Evolutionary conservation across 1,284 basidiomycete genomes (phyloP).

Genomic region (Cryptococcus amylolentus): DNA sequence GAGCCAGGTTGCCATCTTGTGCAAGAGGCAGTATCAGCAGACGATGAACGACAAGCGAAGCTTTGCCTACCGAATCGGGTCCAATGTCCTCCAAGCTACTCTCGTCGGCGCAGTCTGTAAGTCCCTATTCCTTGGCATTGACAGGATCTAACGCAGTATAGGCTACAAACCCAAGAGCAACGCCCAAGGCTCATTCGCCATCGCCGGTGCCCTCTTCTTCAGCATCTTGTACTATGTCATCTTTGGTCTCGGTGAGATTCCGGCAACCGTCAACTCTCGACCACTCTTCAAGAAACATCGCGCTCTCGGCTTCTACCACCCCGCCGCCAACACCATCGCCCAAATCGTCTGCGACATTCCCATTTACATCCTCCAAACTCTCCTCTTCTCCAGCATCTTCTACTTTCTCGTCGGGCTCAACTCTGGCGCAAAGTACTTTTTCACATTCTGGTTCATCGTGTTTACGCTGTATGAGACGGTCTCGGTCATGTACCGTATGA

Average conservation of each 20-base stretch:
- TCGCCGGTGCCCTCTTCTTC: too few species aligned
- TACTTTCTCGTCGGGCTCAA: not conserved
- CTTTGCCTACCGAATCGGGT: not conserved
- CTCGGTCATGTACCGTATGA: not conserved
- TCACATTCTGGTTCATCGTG: slow-evolving; percentile 24
- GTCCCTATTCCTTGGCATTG: too few species aligned
- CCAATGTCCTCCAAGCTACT: not conserved
- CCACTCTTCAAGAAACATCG: not conserved
- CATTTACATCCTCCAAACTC: too few species aligned
- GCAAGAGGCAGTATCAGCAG: not conserved
- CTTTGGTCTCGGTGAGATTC: too few species aligned
- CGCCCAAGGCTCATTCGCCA: too few species aligned
- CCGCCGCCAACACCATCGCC: not conserved
- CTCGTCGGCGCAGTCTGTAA: not conserved
- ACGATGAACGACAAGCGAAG: not conserved
- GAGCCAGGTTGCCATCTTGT: too few species aligned
- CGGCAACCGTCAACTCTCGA: not conserved
- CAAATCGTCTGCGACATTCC: not conserved
- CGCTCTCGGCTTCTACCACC: not conserved
- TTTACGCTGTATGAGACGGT: slow-evolving; percentile 27
- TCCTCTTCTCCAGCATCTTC: not conserved
- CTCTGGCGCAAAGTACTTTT: slow-evolving; percentile 1
- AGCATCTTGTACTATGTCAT: too few species aligned
- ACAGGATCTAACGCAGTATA: too few species aligned
- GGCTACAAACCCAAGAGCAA: too few species aligned